Evolutionary conservation across 345 rosid genomes (phyloP).

Genomic region (Rhizophora apiculata): DNA sequence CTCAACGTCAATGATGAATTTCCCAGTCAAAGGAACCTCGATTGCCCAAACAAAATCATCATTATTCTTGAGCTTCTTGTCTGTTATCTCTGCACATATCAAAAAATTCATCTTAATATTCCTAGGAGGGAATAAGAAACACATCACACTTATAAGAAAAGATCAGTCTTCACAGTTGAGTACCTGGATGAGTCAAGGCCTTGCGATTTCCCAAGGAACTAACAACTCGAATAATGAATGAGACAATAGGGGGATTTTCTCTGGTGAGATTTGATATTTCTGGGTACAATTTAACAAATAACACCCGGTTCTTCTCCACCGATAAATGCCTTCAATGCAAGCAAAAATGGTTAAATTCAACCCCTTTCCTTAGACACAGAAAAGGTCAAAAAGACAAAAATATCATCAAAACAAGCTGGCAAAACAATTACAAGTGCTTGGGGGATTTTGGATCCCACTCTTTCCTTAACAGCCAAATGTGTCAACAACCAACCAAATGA

Average conservation of each 20-base stretch:
- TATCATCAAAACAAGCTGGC: not conserved
- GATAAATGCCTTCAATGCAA: slow-evolving; percentile 69
- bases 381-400: slow-evolving; percentile 5
- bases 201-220: slow-evolving; percentile 68
- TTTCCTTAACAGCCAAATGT: slow-evolving; percentile 1
- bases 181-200: slow-evolving; percentile 83
- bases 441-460: too few species aligned
- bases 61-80: slow-evolving; percentile 67
- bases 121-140: slow-evolving; percentile 1
- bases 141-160: not conserved
- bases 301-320: slow-evolving; percentile 74
- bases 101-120: not conserved
- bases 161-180: not conserved
- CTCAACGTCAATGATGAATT: slow-evolving; percentile 84
- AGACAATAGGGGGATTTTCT: slow-evolving; percentile 84
- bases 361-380: not conserved
- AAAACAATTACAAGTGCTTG: too few species aligned
- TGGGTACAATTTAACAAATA: slow-evolving; percentile 71
- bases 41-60: slow-evolving; percentile 82
- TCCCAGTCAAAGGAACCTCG: slow-evolving; percentile 78
- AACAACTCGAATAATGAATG: slow-evolving; percentile 69
- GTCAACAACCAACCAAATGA: slow-evolving; percentile 10
- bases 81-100: slow-evolving; percentile 54
- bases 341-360: not conserved
- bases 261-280: slow-evolving; percentile 68